Conservation (phyloP, 352 stramenopile species). For the Globisporangium cylindrosporum region DNA sequence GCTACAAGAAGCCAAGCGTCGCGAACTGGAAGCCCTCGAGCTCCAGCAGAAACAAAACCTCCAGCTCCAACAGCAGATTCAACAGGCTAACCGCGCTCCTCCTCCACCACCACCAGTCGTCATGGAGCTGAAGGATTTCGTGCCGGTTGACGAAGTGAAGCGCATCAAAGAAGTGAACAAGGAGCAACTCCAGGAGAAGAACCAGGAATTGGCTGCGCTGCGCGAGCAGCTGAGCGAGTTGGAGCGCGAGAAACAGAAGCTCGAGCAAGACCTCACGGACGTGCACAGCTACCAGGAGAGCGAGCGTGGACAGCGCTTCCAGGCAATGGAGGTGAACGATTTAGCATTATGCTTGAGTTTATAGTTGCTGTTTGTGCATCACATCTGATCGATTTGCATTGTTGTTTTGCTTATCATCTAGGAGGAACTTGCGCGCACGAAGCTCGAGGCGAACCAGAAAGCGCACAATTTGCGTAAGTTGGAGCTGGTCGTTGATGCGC, state of each 20-base stretch:
- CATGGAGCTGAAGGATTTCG: conserved; percentile 71
- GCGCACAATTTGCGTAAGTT: conserved; percentile 40
- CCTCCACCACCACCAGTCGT: conserved; percentile 25
- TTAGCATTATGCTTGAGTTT: background rate
- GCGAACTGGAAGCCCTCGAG: conserved; percentile 19
- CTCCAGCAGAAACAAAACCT: conserved; percentile 14
- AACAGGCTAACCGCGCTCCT: conserved; percentile 13
- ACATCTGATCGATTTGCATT: background rate
- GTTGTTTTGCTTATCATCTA: background rate
- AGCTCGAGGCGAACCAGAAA: conserved; percentile 51
- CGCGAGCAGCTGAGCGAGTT: conserved; percentile 32
- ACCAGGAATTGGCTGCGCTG: conserved; percentile 26
- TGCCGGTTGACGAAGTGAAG: conserved; percentile 51
- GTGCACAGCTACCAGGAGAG: conserved; percentile 73
- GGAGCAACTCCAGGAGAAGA: conserved; percentile 32
- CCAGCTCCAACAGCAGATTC: conserved; percentile 15
- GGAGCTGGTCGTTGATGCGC: conserved; percentile 39
- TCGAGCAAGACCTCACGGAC: conserved; percentile 63
- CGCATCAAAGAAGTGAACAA: conserved; percentile 46
- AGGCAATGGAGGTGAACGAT: conserved; percentile 44
- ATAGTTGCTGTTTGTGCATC: background rate
- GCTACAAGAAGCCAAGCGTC: conserved; percentile 20
- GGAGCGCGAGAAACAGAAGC: conserved; percentile 50
- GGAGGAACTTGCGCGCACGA: conserved; percentile 51
- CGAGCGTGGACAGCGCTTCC: conserved; percentile 53